These are phyloP conservation scores for Lachnellula cervina DNA, from an alignment of 2,329 filamentous ascomycete species.

Conservation along the genomic window DNA sequence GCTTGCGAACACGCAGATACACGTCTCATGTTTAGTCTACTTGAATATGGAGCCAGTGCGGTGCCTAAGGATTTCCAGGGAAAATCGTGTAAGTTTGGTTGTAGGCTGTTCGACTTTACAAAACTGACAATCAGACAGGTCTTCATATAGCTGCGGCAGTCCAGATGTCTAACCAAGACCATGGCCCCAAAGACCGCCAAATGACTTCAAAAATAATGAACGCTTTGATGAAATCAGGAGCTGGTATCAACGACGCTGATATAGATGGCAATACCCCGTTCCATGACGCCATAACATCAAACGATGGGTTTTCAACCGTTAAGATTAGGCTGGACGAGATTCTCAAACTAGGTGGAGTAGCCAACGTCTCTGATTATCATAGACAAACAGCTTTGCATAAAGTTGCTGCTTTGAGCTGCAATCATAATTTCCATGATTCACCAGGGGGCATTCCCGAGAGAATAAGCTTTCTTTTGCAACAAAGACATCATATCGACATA, in stretches of 20 bases:
- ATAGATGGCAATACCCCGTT: conserved; percentile 3
- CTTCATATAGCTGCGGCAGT: background rate
- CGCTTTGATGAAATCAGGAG: conserved; percentile 3
- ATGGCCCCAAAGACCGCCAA: background rate
- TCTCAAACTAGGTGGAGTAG: background rate
- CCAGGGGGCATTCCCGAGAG: background rate
- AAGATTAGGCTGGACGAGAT: background rate
- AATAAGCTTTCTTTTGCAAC: conserved; percentile 1
- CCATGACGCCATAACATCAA: conserved; percentile 1
- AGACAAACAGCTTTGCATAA: conserved; percentile 8
- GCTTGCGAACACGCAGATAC: background rate
- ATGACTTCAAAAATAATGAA: background rate
- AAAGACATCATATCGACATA: background rate
- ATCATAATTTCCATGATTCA: background rate
- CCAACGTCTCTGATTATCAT: background rate
- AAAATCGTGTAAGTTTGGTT: conserved; percentile 5
- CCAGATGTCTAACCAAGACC: background rate
- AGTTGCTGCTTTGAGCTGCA: background rate
- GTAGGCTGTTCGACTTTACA: background rate
- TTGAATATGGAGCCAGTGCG: conserved; percentile 4
- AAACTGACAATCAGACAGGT: background rate
- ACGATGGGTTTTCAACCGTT: background rate
- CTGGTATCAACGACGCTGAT: conserved; percentile 2
- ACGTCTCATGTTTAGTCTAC: background rate
- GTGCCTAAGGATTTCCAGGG: conserved; percentile 2